Conservation (phyloP, 331 rosid genomes). For the Quercus phellos region DNA sequence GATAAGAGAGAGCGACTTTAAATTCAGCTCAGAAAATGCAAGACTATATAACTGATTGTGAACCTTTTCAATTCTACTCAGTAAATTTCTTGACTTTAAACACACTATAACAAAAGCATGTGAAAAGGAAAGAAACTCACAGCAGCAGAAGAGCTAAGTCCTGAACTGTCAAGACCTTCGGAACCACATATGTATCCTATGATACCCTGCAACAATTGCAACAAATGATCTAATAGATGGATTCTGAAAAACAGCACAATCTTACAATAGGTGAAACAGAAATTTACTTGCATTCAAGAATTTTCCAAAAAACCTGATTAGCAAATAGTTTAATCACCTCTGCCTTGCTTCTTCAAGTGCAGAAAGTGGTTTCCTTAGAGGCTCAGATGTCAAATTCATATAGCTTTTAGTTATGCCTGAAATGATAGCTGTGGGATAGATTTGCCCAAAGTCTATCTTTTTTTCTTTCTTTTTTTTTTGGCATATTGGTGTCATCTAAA, state of each 20-base stretch:
- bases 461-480: background rate
- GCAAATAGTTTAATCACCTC: slow-evolving; percentile 2
- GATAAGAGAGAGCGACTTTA: background rate
- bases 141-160: slow-evolving; percentile 97
- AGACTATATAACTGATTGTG: background rate
- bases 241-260: background rate
- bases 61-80: slow-evolving; percentile 16
- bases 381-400: background rate
- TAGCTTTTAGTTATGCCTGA: background rate
- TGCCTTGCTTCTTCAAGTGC: background rate
- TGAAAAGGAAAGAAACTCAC: slow-evolving; percentile 47
- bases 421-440: background rate
- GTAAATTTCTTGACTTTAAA: slow-evolving; percentile 19
- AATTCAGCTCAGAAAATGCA: slow-evolving; percentile 20
- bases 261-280: background rate
- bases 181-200: slow-evolving; percentile 69
- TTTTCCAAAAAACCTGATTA: background rate
- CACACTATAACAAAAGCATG: slow-evolving; percentile 13
- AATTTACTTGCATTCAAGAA: background rate
- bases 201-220: slow-evolving; percentile 63
- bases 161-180: slow-evolving; percentile 86
- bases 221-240: slow-evolving; percentile 22
- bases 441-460: background rate
- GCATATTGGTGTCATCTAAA: background rate
- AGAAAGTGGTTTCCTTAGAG: background rate